A percentile compares a stretch with the other conserved stretches of the same genome.
phyloP scores from a whole-genome alignment of 352 stramenopile species.

The Phytophthora nicotianae region DNA sequence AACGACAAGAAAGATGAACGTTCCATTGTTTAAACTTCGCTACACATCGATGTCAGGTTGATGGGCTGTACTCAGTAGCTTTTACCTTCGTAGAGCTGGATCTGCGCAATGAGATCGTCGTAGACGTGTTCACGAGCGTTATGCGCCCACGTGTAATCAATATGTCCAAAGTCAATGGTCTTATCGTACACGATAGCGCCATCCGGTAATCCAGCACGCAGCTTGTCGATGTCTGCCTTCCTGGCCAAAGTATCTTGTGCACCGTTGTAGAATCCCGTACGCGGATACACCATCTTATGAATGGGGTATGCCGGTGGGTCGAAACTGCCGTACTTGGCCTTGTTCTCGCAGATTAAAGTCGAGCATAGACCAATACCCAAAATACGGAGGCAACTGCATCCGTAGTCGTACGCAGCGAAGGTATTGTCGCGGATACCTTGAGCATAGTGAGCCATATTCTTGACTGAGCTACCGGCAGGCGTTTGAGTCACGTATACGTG shows the following conservation, averaged over 20 bases:
- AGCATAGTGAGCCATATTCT: conserved; percentile 54
- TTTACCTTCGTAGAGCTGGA: conserved; percentile 40
- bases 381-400: conserved; percentile 35
- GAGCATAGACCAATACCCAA: conserved; percentile 43
- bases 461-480: conserved; percentile 48
- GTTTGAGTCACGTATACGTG: conserved; percentile 56
- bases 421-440: conserved; percentile 50
- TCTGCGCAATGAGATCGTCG: conserved; percentile 42
- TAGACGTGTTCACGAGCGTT: conserved; percentile 49
- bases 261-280: conserved; percentile 15
- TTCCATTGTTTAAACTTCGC: not conserved
- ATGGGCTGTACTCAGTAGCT: not conserved
- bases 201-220: conserved; percentile 36
- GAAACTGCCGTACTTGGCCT: conserved; percentile 46
- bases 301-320: conserved; percentile 41
- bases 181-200: conserved; percentile 45
- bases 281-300: conserved; percentile 31
- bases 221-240: conserved; percentile 31
- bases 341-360: conserved; percentile 47
- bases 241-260: conserved; percentile 38
- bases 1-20: conserved; percentile 9
- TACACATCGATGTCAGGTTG: not conserved
- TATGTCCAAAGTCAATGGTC: conserved; percentile 41
- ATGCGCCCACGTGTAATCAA: conserved; percentile 58
- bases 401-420: conserved; percentile 53